Evolutionary conservation across 2,329 filamentous ascomycete genomes (phyloP).

Genomic region (Fusarium sp.): DNA sequence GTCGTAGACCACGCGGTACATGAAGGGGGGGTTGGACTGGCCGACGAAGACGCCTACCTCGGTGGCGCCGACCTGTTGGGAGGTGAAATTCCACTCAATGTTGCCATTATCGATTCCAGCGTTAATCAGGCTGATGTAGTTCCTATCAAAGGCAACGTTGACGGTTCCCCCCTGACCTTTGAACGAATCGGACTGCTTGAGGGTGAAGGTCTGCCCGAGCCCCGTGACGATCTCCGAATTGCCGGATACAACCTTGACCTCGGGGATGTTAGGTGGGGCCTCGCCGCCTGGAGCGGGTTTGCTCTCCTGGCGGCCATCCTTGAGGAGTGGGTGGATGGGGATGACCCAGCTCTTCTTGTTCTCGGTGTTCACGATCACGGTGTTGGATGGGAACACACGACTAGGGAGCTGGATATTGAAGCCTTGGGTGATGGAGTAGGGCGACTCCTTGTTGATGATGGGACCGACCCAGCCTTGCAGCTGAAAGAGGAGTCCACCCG

Average conservation of each 20-base stretch:
- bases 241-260: conserved; percentile 7
- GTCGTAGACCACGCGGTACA: conserved; percentile 48
- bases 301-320: background rate
- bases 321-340: conserved; percentile 10
- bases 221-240: background rate
- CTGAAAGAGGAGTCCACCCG: conserved; percentile 21
- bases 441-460: background rate
- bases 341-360: conserved; percentile 22
- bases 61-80: conserved; percentile 8
- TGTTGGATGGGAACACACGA: conserved; percentile 10
- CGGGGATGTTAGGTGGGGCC: background rate
- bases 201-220: conserved; percentile 1
- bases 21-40: conserved; percentile 52
- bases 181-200: conserved; percentile 16
- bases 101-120: conserved; percentile 13
- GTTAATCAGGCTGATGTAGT: background rate
- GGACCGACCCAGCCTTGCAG: conserved; percentile 17
- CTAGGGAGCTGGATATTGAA: conserved; percentile 21
- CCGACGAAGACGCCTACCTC: conserved; percentile 48
- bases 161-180: conserved; percentile 10
- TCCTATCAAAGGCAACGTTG: conserved; percentile 16
- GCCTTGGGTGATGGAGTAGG: conserved; percentile 7
- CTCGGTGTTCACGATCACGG: conserved; percentile 21
- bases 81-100: conserved; percentile 16
- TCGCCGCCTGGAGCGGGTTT: background rate